Evolutionary conservation across 768 basidiomycete genomes (phyloP), one percentile per base, ranked within the genome.

Genomic region (Psilocybe cyanescens): DNA sequence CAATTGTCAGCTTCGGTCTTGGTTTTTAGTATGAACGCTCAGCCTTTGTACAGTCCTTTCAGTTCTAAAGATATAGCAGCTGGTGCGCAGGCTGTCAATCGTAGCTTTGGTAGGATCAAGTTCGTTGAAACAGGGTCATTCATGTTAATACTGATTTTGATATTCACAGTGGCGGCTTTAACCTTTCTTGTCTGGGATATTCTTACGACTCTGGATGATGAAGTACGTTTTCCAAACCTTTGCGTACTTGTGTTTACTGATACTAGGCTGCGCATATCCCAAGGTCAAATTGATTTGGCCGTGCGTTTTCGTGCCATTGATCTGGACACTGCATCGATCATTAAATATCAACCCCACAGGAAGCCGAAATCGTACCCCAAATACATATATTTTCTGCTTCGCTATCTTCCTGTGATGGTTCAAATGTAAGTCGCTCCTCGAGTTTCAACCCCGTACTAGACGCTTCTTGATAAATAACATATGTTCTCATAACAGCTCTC

Each of bases 111-210:
- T 75, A 16, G 45, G 24, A 56, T 29, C 47, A 24, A 24, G 16
- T 14, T 30, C 1, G n/a, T 12, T 29, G 19, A 8, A 12, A 29
- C 17, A 8, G 17, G 8, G 29, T 1, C 5, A 17, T 17, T 19
- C 17, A 2, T 17, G 12, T 55, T 17, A 3, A 17, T 39, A n/a
- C 16, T 49, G 24, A 17, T 37, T 12, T 47, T 4, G 6, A 35
- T 7, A 3, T 28, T 47, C 4, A 46, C 49, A 79, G 76, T 77
- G 28, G 74, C 75, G 2, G 70, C 78, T 0, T 65, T 78, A 33
- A 60, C 73, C 0, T 79, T 79, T 58, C 70, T 81, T 30, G 57
- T 74, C 11, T 80, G 78, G 73, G 80, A 81, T 59, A 76, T 79
- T 9, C 55, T 73, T 28, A 71, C 79, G 28, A 80, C 79, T 6